A percentile compares a stretch with the other conserved stretches of the same genome.
Evolutionary conservation across 1,284 basidiomycete species (phyloP).

Genomic region (Moesziomyces parantarcticus): DNA sequence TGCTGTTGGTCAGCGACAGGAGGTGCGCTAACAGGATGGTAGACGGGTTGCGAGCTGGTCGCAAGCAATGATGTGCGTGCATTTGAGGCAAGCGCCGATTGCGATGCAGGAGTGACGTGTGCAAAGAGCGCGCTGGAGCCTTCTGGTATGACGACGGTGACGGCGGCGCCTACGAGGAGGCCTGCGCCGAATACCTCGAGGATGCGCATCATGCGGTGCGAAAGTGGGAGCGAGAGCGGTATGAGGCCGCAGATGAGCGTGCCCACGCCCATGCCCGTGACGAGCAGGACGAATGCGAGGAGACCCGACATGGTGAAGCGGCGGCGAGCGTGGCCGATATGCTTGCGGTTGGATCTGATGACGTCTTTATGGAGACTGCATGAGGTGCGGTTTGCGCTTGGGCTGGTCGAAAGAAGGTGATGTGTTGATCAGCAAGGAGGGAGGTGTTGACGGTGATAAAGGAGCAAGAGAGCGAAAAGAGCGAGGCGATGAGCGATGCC

Average conservation of each 20-base stretch:
- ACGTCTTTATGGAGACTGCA: constrained; percentile 7
- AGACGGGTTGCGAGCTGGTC: constrained; percentile 14
- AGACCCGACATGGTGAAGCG: constrained; percentile 30
- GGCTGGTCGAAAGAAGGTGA: not conserved
- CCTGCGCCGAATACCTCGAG: constrained; percentile 64
- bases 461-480: not conserved
- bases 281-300: constrained; percentile 29
- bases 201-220: constrained; percentile 51
- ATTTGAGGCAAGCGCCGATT: not conserved
- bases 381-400: not conserved
- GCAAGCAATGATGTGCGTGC: constrained; percentile 3
- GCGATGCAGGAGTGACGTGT: constrained; percentile 14
- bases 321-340: not conserved
- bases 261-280: constrained; percentile 54
- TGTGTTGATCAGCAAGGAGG: not conserved
- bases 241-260: constrained; percentile 59
- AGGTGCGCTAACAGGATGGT: constrained; percentile 1
- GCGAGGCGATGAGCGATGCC: too few relatives aligned
- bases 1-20: not conserved
- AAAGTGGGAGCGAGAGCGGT: constrained; percentile 59
- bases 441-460: not conserved
- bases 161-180: constrained; percentile 62
- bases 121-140: constrained; percentile 49
- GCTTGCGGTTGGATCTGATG: constrained; percentile 2
- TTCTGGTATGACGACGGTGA: constrained; percentile 65